These are phyloP conservation scores for Urochloa ruziziensis DNA, from an alignment of 176 grass and related monocot genomes.

Conservation along the genomic window DNA sequence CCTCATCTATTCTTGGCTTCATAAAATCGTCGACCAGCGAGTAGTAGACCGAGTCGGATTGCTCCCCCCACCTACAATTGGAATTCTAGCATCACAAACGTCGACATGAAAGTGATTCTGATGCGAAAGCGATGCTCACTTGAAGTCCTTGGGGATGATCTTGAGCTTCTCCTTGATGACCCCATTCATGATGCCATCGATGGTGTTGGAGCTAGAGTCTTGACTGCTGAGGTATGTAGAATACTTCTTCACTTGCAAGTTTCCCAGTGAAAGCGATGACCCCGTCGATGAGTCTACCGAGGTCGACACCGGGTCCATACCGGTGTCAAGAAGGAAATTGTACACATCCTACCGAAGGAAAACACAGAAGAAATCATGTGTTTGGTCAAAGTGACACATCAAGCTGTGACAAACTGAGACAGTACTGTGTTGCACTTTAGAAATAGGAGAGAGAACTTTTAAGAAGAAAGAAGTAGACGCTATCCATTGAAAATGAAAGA, in stretches of 20 bases:
- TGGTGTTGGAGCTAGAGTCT: conserved; percentile 13
- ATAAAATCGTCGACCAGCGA: conserved; percentile 70
- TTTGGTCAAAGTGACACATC: too few species aligned
- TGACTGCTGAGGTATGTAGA: conserved; percentile 50
- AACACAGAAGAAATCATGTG: not conserved
- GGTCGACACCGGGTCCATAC: conserved; percentile 46
- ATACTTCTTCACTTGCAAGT: conserved; percentile 32
- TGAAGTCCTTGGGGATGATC: conserved; percentile 65
- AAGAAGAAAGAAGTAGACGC: too few species aligned
- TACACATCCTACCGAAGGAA: conserved; percentile 53
- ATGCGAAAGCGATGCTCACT: not conserved
- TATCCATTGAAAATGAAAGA: too few species aligned
- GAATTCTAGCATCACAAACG: not conserved
- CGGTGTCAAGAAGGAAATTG: conserved; percentile 73
- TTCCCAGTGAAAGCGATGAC: not conserved
- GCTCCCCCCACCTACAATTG: conserved; percentile 16
- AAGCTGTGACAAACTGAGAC: not conserved
- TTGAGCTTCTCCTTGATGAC: conserved; percentile 73
- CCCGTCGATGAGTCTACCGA: not conserved
- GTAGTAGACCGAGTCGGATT: conserved; percentile 37
- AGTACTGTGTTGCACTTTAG: too few species aligned
- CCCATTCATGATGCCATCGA: conserved; percentile 73
- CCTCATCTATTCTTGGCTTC: conserved; percentile 87
- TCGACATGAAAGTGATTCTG: not conserved
- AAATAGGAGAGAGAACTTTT: too few species aligned